These are phyloP conservation scores for Candida saitoana DNA, from an alignment of 805 yeast genomes.

Conservation along the genomic window DNA sequence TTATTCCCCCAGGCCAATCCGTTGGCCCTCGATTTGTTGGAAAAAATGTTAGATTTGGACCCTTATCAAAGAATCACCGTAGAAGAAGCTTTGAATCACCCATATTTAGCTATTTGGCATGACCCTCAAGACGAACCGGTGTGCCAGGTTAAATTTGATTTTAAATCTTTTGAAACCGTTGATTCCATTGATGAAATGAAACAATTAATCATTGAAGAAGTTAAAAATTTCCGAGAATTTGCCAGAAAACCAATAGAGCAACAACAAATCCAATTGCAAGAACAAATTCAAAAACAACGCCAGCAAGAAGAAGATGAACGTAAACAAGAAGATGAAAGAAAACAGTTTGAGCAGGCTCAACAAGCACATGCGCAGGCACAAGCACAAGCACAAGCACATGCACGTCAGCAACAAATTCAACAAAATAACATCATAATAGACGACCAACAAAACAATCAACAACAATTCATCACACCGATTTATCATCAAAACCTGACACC, in stretches of 20 bases:
- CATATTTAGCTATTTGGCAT: conserved; percentile 89
- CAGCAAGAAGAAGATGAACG: conserved; percentile 22
- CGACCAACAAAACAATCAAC: conserved; percentile 8
- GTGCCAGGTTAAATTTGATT: conserved; percentile 78
- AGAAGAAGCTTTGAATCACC: conserved; percentile 86
- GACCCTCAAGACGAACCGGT: conserved; percentile 89
- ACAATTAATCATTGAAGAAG: conserved; percentile 76
- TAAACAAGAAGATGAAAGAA: conserved; percentile 10
- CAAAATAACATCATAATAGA: not conserved
- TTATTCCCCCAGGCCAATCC: conserved; percentile 86
- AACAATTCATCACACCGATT: conserved; percentile 8
- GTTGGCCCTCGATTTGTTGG: conserved; percentile 75
- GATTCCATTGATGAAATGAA: conserved; percentile 76
- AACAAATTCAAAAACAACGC: conserved; percentile 28
- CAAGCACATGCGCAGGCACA: conserved; percentile 13
- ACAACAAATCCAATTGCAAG: conserved; percentile 37
- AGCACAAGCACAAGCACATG: conserved; percentile 6
- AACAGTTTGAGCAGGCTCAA: conserved; percentile 16
- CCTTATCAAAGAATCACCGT: conserved; percentile 87
- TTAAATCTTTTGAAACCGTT: conserved; percentile 73
- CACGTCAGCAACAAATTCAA: conserved; percentile 1
- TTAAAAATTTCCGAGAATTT: conserved; percentile 68
- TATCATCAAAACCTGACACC: conserved; percentile 13
- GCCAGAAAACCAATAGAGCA: conserved; percentile 71
- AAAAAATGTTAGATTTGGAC: conserved; percentile 82